phyloP scores from a whole-genome alignment of 805 yeast genomes.

The Saccharomyces mikatae region DNA sequence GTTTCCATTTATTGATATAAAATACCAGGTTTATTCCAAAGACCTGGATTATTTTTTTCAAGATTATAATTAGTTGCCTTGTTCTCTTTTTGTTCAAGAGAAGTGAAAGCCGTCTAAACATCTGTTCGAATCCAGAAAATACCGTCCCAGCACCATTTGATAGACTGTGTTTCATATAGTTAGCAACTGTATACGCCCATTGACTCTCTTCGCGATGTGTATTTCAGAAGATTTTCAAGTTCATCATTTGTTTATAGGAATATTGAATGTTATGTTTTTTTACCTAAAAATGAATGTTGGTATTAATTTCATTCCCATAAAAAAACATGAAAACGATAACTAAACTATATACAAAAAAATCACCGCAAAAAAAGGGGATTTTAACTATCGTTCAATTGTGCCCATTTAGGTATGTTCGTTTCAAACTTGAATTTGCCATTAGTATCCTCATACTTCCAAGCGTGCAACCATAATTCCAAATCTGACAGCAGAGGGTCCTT shows the following conservation, averaged over 20 bases:
- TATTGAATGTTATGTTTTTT: not conserved
- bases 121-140: not conserved
- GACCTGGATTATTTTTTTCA: not conserved
- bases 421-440: constrained; percentile 31
- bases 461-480: constrained; percentile 28
- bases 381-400: constrained; percentile 8
- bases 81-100: not conserved
- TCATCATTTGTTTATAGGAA: not conserved
- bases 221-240: not conserved
- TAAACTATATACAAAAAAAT: not conserved
- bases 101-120: not conserved
- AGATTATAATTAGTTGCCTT: not conserved
- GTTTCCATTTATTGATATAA: not conserved
- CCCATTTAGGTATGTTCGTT: constrained; percentile 44
- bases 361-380: not conserved
- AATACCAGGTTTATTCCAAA: not conserved
- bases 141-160: not conserved
- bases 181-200: not conserved
- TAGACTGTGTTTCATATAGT: not conserved
- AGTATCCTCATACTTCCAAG: constrained; percentile 32
- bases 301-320: not conserved
- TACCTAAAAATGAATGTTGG: not conserved
- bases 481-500: constrained; percentile 21
- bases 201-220: not conserved
- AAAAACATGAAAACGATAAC: not conserved